phyloP scores from a whole-genome alignment of 768 basidiomycete species.

The Mycena filopes region DNA sequence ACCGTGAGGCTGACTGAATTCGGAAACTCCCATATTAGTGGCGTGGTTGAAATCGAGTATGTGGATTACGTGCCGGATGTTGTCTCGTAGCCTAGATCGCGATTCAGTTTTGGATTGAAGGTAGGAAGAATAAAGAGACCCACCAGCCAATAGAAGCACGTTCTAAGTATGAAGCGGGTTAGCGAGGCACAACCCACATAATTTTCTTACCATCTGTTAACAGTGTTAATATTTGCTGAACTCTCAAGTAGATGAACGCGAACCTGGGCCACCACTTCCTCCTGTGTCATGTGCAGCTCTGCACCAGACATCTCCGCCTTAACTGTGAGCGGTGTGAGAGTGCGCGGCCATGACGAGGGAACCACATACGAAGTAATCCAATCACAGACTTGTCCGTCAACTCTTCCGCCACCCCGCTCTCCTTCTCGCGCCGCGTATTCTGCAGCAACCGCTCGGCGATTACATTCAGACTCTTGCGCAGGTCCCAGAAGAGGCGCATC shows the following conservation, averaged over 20 bases:
- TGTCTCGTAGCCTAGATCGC: constrained; percentile 59
- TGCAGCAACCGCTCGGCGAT: constrained; percentile 46
- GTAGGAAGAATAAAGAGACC: neutral
- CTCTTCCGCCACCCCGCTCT: constrained; percentile 32
- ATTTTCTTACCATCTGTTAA: constrained; percentile 19
- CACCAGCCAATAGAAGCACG: constrained; percentile 50
- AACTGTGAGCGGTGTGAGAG: constrained; percentile 37
- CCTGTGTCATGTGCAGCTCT: constrained; percentile 45
- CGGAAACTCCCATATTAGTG: too few species aligned
- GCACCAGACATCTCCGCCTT: constrained; percentile 45
- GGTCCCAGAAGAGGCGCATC: constrained; percentile 33
- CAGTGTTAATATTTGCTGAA: neutral
- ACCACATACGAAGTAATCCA: constrained; percentile 45
- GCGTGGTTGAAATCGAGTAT: too few species aligned
- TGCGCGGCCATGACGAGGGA: neutral
- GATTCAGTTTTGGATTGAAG: neutral
- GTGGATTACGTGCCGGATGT: constrained; percentile 53
- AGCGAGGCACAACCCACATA: too few species aligned
- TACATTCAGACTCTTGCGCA: constrained; percentile 44
- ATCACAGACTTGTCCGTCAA: constrained; percentile 51
- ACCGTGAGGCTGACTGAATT: constrained; percentile 51
- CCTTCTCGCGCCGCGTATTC: constrained; percentile 46
- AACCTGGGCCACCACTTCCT: constrained; percentile 55
- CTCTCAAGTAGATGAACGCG: neutral
- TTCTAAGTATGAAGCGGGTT: too few species aligned